Percentiles rank a stretch among this genome's conserved stretches.
These are phyloP conservation scores for Candida sanyaensis DNA, from an alignment of 1,139 yeast species.

Conservation along the genomic window DNA sequence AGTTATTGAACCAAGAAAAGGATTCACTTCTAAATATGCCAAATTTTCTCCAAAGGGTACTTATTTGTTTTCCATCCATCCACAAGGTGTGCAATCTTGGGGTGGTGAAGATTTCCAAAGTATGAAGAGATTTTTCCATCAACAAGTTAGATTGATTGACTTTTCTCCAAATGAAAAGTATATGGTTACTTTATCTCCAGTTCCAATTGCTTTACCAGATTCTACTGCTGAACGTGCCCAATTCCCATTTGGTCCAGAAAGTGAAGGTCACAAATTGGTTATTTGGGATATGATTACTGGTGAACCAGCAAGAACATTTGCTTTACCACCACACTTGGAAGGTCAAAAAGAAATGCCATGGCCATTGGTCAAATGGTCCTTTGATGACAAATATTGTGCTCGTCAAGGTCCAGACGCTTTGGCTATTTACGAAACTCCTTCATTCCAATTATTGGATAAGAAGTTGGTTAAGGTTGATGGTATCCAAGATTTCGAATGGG, in stretches of 20 bases:
- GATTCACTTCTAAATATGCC: conserved; percentile 86
- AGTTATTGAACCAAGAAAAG: conserved; percentile 74
- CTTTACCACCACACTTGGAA: conserved; percentile 77
- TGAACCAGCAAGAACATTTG: conserved; percentile 85
- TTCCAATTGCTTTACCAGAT: conserved; percentile 75
- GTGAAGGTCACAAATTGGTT: conserved; percentile 91
- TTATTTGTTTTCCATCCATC: conserved; percentile 82
- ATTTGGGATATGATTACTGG: conserved; percentile 92
- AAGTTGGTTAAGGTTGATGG: conserved; percentile 85
- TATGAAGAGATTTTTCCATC: conserved; percentile 80
- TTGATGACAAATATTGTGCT: conserved; percentile 91
- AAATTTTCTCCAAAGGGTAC: conserved; percentile 96
- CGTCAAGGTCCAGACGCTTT: conserved; percentile 93
- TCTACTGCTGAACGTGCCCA: conserved; percentile 60
- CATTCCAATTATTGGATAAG: conserved; percentile 75
- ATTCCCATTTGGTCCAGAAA: conserved; percentile 85
- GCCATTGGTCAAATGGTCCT: conserved; percentile 98
- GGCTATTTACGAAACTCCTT: conserved; percentile 79
- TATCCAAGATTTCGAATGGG: conserved; percentile 90
- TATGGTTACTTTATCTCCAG: conserved; percentile 87
- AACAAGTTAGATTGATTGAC: conserved; percentile 86
- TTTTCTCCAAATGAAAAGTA: conserved; percentile 92
- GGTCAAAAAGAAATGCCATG: conserved; percentile 79
- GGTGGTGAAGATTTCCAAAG: conserved; percentile 84
- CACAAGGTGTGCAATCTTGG: conserved; percentile 96